These are phyloP conservation scores for Xylaria polymorpha DNA, from an alignment of 2,329 filamentous ascomycete genomes.

Conservation along the genomic window DNA sequence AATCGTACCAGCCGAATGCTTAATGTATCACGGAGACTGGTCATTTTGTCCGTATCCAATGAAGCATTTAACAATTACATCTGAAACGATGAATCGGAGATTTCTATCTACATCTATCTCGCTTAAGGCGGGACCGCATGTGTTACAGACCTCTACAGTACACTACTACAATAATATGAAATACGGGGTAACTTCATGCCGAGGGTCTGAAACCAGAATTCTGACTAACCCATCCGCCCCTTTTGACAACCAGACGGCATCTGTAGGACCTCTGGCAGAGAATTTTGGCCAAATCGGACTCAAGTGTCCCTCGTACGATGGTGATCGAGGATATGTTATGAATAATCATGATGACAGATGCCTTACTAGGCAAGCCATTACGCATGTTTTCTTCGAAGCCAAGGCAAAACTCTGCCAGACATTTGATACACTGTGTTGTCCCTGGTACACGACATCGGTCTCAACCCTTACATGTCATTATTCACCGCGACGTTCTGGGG, in stretches of 20 bases:
- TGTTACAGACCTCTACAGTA: conserved; percentile 8
- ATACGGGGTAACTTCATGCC: conserved; percentile 8
- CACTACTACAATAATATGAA: conserved; percentile 7
- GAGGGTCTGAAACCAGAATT: conserved; percentile 6
- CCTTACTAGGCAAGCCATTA: conserved; percentile 18
- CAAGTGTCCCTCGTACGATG: conserved; percentile 16
- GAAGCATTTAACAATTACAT: background rate
- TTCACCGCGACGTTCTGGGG: conserved; percentile 20
- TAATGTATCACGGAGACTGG: conserved; percentile 2
- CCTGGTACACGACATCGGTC: conserved; percentile 28
- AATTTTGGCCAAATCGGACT: conserved; percentile 7
- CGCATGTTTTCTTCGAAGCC: conserved; percentile 15
- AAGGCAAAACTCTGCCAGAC: conserved; percentile 11
- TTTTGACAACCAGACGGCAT: conserved; percentile 1
- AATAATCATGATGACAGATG: conserved; percentile 18
- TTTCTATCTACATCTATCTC: conserved; percentile 22
- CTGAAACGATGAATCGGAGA: conserved; percentile 8
- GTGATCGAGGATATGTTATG: background rate
- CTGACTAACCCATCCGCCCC: conserved; percentile 1
- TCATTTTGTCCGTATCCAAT: conserved; percentile 12
- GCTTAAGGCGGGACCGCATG: conserved; percentile 13
- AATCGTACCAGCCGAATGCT: conserved; percentile 8
- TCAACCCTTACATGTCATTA: conserved; percentile 18
- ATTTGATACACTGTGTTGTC: conserved; percentile 10
- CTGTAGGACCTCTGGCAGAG: conserved; percentile 1